These are phyloP conservation scores for Myriosclerotinia duriaeana DNA, from an alignment of 2,329 filamentous ascomycete genomes.

Conservation along the genomic window DNA sequence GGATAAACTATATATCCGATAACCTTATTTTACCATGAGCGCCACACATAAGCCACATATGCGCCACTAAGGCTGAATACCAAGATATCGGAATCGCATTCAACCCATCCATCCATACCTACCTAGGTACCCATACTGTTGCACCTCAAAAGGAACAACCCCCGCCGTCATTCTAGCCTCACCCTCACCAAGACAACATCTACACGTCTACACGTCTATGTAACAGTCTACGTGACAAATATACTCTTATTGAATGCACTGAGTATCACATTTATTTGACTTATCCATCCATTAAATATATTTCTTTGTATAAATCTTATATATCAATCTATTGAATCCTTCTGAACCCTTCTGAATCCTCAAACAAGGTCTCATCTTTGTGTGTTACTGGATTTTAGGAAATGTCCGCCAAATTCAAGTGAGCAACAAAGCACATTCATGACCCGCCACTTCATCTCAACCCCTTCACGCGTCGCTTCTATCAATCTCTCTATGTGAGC, in stretches of 20 bases:
- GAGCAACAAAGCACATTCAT: conserved; percentile 26
- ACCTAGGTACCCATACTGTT: too few relatives aligned
- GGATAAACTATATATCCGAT: not conserved
- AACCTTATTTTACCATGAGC: too few relatives aligned
- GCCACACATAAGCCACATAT: too few relatives aligned
- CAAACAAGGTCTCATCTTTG: conserved; percentile 27
- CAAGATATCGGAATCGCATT: conserved; percentile 23
- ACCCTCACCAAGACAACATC: conserved; percentile 7
- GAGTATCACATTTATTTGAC: not conserved
- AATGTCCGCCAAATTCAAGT: conserved; percentile 40
- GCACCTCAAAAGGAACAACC: conserved; percentile 6
- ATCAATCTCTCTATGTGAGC: not conserved
- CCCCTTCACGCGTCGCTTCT: not conserved
- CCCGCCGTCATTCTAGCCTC: conserved; percentile 12
- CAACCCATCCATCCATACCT: not conserved
- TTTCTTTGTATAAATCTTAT: conserved; percentile 1
- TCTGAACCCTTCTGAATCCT: conserved; percentile 8
- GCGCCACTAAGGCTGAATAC: conserved; percentile 23
- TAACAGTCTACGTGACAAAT: not conserved
- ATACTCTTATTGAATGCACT: conserved; percentile 2
- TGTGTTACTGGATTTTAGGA: conserved; percentile 28
- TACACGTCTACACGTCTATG: too few relatives aligned
- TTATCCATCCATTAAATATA: not conserved
- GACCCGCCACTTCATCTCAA: not conserved
- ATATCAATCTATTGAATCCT: not conserved